Base-by-base conservation (phyloP, 148 eudicot genomes). In the Amaranthus cruentus region DNA sequence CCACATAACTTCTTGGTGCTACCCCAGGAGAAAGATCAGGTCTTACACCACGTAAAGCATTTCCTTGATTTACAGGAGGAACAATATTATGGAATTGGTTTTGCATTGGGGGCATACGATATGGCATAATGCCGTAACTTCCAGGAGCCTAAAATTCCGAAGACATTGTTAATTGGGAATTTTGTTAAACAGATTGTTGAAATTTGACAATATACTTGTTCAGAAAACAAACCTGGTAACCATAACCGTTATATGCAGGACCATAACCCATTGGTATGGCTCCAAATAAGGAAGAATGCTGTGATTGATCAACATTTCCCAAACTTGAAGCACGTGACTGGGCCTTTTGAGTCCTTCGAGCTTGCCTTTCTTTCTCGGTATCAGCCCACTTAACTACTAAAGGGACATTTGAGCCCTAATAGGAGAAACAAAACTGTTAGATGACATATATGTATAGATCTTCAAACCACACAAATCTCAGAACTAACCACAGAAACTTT, bases 301-400 rank as follows among this genome's bases (percentile, higher is more conserved):
- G 93, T 61, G 82, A 70, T 61, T 86, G 78, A 81, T 84, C 87
- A 55, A 72, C 66, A 79, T 85, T 88, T 72, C 84, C 81, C 72
- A 77, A 67, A 80, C 75, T 82, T 58, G 88, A 75, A 70, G 83
- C 82, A 69, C 73, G 87, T 9, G 88, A 86, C 49, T 84, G 85
- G 60, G 85, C 85, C 76, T 93, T 93, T 76, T 91, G 98, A 83
- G 88, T 87, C 83, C 83, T 84, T 75, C 98, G 85, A 80, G 92
- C 92, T 75, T 88, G 90, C 76, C 97, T 89, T 85, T 93, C 98
- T 80, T 89, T 93, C 76, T 93, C 97, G 38, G 98, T 93, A 83
- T 91, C 98, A 15, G 98, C 98, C 98, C 97, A 91, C 78, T 93
- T 93, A 62, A 93, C 95, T 72, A 93, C 97, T 80, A 91, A 87